Evolutionary conservation across 352 stramenopile species (phyloP).

Genomic region (Blastocystis sp.): DNA sequence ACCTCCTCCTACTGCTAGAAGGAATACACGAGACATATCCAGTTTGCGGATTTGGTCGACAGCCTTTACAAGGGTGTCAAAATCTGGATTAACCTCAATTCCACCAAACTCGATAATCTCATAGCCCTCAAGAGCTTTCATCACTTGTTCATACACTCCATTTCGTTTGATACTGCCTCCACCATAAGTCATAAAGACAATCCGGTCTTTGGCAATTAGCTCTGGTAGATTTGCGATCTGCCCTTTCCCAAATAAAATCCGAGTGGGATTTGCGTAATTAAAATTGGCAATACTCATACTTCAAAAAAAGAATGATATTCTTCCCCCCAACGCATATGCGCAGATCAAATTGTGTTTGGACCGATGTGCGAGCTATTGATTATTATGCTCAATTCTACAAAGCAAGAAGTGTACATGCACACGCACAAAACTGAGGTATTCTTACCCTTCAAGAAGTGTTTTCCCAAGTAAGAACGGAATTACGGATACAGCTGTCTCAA

Average conservation of each 20-base stretch:
- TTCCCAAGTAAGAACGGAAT: too few relatives aligned
- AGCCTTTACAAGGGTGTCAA: constrained; percentile 58
- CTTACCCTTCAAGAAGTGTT: too few relatives aligned
- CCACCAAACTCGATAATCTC: constrained; percentile 52
- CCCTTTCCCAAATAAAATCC: constrained; percentile 44
- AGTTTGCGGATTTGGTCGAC: neutral
- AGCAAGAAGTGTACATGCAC: too few relatives aligned
- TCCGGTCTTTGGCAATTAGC: neutral
- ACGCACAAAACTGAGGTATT: too few relatives aligned
- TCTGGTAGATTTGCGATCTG: constrained; percentile 1
- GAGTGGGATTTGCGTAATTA: constrained; percentile 44
- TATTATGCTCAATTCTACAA: too few relatives aligned
- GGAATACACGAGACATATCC: neutral
- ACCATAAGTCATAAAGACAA: constrained; percentile 47
- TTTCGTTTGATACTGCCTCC: constrained; percentile 49
- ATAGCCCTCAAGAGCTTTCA: constrained; percentile 47
- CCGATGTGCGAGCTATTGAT: too few relatives aligned
- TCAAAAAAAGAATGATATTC: too few relatives aligned
- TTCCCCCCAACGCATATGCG: too few relatives aligned
- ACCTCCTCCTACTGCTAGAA: constrained; percentile 54
- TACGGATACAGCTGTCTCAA: too few relatives aligned
- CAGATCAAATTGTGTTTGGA: too few relatives aligned
- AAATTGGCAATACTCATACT: constrained; percentile 41
- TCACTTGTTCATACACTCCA: constrained; percentile 59
- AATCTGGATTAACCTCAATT: constrained; percentile 57